These are phyloP conservation scores for Fusarium protoensiforme DNA, from an alignment of 2,329 filamentous ascomycete species.

Conservation along the genomic window DNA sequence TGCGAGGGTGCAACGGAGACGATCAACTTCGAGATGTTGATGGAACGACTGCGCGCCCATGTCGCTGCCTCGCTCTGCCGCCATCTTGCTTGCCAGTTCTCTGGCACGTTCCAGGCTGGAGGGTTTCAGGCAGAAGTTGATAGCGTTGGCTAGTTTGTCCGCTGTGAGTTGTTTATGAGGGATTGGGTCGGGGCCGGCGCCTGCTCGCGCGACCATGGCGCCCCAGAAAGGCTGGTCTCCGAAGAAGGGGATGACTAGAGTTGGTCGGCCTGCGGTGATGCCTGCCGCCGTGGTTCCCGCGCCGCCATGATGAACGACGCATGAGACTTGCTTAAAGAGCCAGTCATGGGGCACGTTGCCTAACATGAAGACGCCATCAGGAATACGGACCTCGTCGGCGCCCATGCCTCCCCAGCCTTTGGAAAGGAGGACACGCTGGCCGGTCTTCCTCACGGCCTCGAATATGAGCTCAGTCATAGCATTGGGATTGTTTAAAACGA, in stretches of 20 bases:
- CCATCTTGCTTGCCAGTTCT: conserved; percentile 72
- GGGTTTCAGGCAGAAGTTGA: conserved; percentile 68
- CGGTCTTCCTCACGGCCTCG: conserved; percentile 72
- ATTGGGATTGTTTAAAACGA: conserved; percentile 81
- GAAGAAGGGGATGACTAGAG: conserved; percentile 87
- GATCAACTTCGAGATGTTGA: conserved; percentile 71
- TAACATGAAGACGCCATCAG: conserved; percentile 82
- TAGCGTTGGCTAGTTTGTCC: conserved; percentile 73
- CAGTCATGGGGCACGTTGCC: conserved; percentile 90
- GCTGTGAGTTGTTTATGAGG: conserved; percentile 75
- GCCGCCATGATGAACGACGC: conserved; percentile 88
- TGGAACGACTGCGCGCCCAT: conserved; percentile 76
- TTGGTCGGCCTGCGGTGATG: conserved; percentile 83
- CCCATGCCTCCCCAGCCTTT: conserved; percentile 91
- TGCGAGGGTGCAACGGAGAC: conserved; percentile 75
- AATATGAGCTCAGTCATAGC: conserved; percentile 79
- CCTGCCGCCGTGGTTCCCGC: conserved; percentile 89
- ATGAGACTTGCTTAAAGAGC: conserved; percentile 84
- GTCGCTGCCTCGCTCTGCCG: conserved; percentile 72
- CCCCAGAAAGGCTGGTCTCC: conserved; percentile 89
- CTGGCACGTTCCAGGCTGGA: conserved; percentile 66
- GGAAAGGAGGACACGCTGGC: conserved; percentile 81
- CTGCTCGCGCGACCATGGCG: conserved; percentile 76
- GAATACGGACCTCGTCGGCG: conserved; percentile 73
- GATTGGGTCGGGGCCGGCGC: conserved; percentile 77